Evolutionary conservation across 2,329 filamentous ascomycete species (phyloP), one percentile per base, ranked within the genome.

Genomic region (Calonectria crousiana): DNA sequence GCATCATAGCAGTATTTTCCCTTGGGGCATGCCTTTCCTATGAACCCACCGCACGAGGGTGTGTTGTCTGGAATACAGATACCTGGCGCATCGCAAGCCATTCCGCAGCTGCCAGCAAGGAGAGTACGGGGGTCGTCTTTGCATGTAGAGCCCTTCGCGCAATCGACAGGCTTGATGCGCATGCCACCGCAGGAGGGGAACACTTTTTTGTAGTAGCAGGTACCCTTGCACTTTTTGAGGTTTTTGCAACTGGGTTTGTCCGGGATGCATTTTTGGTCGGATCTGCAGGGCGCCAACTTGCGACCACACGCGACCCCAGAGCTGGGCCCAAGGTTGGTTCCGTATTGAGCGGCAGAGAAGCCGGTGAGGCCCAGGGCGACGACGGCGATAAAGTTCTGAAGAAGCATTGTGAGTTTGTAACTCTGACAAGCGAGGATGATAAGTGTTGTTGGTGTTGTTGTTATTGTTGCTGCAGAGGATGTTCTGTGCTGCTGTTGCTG

Each of bases 181-280:
- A 78, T 76, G 6, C 84, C 84, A 11, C 84, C 85, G 69, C 85
- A 86, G 14, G 72, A 64, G 2, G 73, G 64, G 70, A 85, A 86
- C 18, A 71, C 16, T 72, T 83, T 83, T 38, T 78, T 80, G 71
- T 78, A 80, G 65, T 72, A 66, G 74, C 84, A 85, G 18, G 72
- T 74, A 51, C 84, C 83, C 6, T 36, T 26, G 78, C 84, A 85
- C 23, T 71, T 73, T 41, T 80, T 76, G 72, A 79, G 58, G 62
- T 84, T 38, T 9, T 70, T 76, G 77, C 84, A 85, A 23, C 71
- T 47, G 13, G 66, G 34, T 0, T 56, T 67, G 47, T 76, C 38
- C 28, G 84, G 78, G 23, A 77, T 72, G 76, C 83, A 85, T n/a
- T 56, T 67, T 30, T 74, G 71, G 73, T 80, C 80, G 0, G 30